Percentiles rank a stretch among this genome's conserved stretches.
Evolutionary conservation across 2,329 filamentous ascomycete genomes (phyloP).

Genomic region (Pseudocercospora pini-densiflorae): DNA sequence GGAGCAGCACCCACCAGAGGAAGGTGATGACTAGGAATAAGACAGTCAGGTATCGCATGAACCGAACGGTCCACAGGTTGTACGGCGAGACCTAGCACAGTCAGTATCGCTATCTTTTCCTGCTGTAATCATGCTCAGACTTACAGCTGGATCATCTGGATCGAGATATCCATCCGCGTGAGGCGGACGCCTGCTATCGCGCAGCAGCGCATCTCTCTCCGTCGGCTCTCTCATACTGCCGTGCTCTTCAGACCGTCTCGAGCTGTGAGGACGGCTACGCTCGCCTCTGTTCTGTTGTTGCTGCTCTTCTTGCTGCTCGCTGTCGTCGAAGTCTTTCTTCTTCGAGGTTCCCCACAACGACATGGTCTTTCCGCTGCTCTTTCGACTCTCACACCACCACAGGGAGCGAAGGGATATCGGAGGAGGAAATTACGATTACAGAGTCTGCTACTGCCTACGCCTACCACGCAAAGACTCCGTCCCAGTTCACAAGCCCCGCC

Average conservation of each 20-base stretch:
- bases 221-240: constrained; percentile 52
- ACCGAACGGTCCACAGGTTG: constrained; percentile 89
- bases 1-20: constrained; percentile 88
- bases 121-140: constrained; percentile 33
- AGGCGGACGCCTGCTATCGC: constrained; percentile 58
- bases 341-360: constrained; percentile 61
- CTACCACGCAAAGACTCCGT: background rate
- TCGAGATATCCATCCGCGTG: constrained; percentile 71
- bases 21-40: constrained; percentile 76
- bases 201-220: constrained; percentile 70
- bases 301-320: constrained; percentile 38
- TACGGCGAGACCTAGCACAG: constrained; percentile 72
- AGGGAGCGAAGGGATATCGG: background rate
- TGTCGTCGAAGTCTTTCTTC: constrained; percentile 49
- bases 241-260: constrained; percentile 27
- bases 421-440: background rate
- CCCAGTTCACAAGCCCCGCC: background rate
- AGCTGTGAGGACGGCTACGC: constrained; percentile 24
- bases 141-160: constrained; percentile 79
- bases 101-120: constrained; percentile 27
- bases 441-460: constrained; percentile 13
- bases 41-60: constrained; percentile 77
- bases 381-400: constrained; percentile 7
- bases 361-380: constrained; percentile 44
- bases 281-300: constrained; percentile 36